Conservation (phyloP, 208 protist genomes). For the Phytomonas sp. region DNA sequence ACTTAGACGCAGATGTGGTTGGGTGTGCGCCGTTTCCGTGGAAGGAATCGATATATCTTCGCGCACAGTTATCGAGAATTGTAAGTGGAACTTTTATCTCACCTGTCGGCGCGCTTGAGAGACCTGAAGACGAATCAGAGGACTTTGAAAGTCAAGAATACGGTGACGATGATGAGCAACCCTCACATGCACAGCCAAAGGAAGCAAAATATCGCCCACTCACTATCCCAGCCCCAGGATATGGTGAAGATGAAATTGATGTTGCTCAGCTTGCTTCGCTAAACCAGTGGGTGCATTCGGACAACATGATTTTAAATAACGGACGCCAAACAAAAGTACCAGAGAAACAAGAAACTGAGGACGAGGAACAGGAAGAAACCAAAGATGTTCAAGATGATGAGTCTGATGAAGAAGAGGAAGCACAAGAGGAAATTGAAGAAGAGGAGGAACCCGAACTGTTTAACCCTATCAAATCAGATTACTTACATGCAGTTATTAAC, state of each 20-base stretch:
- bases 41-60: constrained; percentile 85
- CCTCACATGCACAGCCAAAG: constrained; percentile 35
- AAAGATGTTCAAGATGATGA: constrained; percentile 55
- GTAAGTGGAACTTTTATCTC: constrained; percentile 78
- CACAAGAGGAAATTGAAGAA: constrained; percentile 46
- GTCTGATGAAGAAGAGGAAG: constrained; percentile 42
- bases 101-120: constrained; percentile 78
- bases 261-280: constrained; percentile 55
- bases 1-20: constrained; percentile 73
- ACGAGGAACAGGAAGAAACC: constrained; percentile 58
- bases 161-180: constrained; percentile 45
- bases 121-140: constrained; percentile 75
- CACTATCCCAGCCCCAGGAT: constrained; percentile 43
- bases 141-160: constrained; percentile 82
- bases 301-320: constrained; percentile 73
- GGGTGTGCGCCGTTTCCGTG: constrained; percentile 89
- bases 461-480: constrained; percentile 59
- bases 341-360: constrained; percentile 68
- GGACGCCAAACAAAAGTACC: constrained; percentile 88
- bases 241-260: constrained; percentile 64
- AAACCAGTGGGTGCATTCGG: constrained; percentile 87
- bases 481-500: constrained; percentile 77
- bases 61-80: constrained; percentile 93
- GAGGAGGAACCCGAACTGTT: constrained; percentile 75
- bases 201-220: constrained; percentile 82